Evolutionary conservation across 768 basidiomycete genomes (phyloP), one percentile per base, ranked within the genome.

Genomic region (Serendipita sp.): DNA sequence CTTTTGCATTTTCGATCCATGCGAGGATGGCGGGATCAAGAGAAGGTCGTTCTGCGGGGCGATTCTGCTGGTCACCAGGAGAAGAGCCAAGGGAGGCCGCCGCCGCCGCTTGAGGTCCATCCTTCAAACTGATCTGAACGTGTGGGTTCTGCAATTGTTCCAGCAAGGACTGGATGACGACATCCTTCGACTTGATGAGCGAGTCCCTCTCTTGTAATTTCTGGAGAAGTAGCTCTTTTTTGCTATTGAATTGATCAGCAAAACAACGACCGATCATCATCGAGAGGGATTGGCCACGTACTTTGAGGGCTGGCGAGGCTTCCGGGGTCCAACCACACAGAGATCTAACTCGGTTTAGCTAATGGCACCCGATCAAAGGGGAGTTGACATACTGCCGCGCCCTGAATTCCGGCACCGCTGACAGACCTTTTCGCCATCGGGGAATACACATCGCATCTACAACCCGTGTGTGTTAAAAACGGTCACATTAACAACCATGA

Each of bases 131-230:
- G 41, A 44, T 58, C 56, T 44, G 32, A 36, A 48, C 41, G 72
- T 88, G 90, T 1, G 88, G 88, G 68, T 89, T 89, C 68, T 90
- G 88, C 35, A 90, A 74, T 78, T 91, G 88, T 72, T 90, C 90
- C 68, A 92, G 79, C 13, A 91, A 81, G 13, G 84, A 86, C 67
- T 90, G 87, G 68, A 92, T 91, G 69, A 91, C 86, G 18, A 83
- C 78, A 75, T 92, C 89, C 76, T 92, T 92, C 13, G 84, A 86
- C 68, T 90, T 88, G 68, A 92, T 91, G 68, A 91, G 85, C 23
- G 83, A 78, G 75, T 92, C 89, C 76, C 91, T 91, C 75, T 92
- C 89, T 64, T 85, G 81, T 68, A 92, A 85, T 72, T 91, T 88
- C 3, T 88, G 87, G 30, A 91, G 81, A 16, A 92, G 78, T 71